Base-by-base conservation (phyloP, 2,329 filamentous ascomycete species). In the Thermothelomyces thermophilus region DNA sequence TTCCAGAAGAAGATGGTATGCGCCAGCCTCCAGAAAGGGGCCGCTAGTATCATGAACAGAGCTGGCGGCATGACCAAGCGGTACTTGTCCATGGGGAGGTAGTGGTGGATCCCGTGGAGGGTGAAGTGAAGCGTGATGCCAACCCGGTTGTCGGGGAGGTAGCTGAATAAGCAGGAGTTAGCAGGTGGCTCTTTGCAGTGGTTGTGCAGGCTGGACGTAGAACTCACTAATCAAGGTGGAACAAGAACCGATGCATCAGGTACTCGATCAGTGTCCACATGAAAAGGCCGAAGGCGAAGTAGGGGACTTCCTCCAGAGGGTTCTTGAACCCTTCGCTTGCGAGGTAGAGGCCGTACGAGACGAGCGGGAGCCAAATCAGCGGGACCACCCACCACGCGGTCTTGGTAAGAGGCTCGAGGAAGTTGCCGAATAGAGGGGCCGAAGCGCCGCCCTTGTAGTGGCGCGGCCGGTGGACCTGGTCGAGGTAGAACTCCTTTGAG, bases 21-120 rank as follows among this genome's bases (percentile, higher is more conserved):
- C 0, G 93, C 88, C 44, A 98, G 74, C 67, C 88, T 87, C 85
- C 88, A 98, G 73, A 97, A 97, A 0, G 93, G 93, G 0, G 79
- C 77, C 5, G 91, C 91, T 17, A 98, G 82, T 11, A 80, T 77
- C 20, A 91, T 55, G 65, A 98, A 97, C 3, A 98, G 75, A 0
- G 88, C 80, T 0, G 93, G 93, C 1, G 93, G 93, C 93, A 98
- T 97, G 57, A 98, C 93, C 9, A 98, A 83, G 53, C 93, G 84
- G 62, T 95, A 91, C 64, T 85, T 91, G 72, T 98, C 93, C 93
- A 98, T 97, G n/a, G 93, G 93, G 4, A 98, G 79, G 69, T 97
- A 98, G 70, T 98, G 93, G 65, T 98, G 93, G 56, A 98, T 88
- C 56, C 93, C 93, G 62, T 98, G 93, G 22, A 98, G 86, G 35